Evolutionary conservation across 78 protist genomes (phyloP).

Genomic region (Ministeria vibrans): DNA sequence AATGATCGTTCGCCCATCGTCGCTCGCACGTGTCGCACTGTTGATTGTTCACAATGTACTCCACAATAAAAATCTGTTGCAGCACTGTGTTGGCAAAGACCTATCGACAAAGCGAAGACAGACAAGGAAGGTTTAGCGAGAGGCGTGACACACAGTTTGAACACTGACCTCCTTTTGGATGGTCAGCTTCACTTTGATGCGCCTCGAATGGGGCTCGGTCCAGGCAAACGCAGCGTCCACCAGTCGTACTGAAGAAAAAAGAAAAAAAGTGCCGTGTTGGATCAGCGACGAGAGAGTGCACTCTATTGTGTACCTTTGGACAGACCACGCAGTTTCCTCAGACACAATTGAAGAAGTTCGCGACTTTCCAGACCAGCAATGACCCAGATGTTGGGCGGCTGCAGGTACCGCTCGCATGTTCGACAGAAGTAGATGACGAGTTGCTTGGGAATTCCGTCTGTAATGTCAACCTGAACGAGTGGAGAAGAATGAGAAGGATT

Average conservation of each 20-base stretch:
- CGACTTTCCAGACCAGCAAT: slow-evolving; percentile 76
- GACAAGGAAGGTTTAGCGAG: neutral
- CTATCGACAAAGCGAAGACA: neutral
- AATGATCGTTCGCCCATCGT: slow-evolving; percentile 81
- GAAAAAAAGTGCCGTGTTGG: neutral
- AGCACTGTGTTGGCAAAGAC: slow-evolving; percentile 57
- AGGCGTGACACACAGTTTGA: neutral
- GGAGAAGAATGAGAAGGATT: too few species aligned
- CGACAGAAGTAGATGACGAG: slow-evolving; percentile 72
- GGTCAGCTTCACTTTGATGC: slow-evolving; percentile 87
- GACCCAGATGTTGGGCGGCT: slow-evolving; percentile 83
- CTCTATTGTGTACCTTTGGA: slow-evolving; percentile 17
- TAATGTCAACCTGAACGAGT: slow-evolving; percentile 87
- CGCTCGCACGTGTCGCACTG: slow-evolving; percentile 88
- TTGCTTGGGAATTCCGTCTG: slow-evolving; percentile 92
- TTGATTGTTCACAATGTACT: slow-evolving; percentile 71
- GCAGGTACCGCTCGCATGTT: slow-evolving; percentile 83
- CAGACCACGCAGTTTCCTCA: slow-evolving; percentile 80
- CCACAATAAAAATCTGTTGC: slow-evolving; percentile 79
- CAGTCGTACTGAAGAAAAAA: slow-evolving; percentile 55
- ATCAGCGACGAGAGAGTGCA: neutral
- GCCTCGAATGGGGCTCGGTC: slow-evolving; percentile 98
- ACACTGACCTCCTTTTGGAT: slow-evolving; percentile 85
- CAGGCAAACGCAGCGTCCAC: slow-evolving; percentile 97
- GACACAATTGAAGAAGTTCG: slow-evolving; percentile 86